These are phyloP conservation scores for Polygonum aviculare DNA, from an alignment of 148 eudicot genomes.

Conservation along the genomic window DNA sequence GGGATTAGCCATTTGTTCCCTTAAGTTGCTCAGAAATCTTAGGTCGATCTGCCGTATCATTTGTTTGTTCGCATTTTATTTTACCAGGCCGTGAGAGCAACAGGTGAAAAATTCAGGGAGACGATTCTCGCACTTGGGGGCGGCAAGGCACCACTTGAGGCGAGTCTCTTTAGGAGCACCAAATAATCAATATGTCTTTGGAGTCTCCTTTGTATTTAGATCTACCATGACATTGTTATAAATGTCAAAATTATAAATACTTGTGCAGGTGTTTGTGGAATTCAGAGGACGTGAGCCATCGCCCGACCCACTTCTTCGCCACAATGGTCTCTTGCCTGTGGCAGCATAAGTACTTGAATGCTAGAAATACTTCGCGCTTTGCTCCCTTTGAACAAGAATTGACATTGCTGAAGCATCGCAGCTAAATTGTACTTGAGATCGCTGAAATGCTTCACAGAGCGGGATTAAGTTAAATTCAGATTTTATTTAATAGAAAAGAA, in stretches of 20 bases:
- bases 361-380: background rate
- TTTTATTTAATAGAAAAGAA: too few relatives aligned
- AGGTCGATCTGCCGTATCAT: too few relatives aligned
- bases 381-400: background rate
- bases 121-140: slow-evolving; percentile 98
- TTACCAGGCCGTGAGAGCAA: slow-evolving; percentile 73
- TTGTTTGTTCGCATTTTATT: background rate
- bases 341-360: slow-evolving; percentile 14
- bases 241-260: background rate
- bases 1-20: background rate
- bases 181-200: background rate
- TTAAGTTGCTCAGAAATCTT: background rate
- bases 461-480: background rate
- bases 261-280: slow-evolving; percentile 72
- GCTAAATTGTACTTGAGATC: background rate
- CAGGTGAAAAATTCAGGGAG: slow-evolving; percentile 86
- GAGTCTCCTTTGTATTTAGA: background rate
- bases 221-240: background rate
- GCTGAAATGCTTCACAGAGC: background rate
- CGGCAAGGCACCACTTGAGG: slow-evolving; percentile 88
- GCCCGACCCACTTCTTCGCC: slow-evolving; percentile 87
- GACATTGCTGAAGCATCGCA: background rate
- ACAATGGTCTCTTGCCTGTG: slow-evolving; percentile 67
- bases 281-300: slow-evolving; percentile 98
- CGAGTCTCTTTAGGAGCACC: slow-evolving; percentile 13